Conservation (phyloP, 2,329 filamentous ascomycete genomes). For the Pochonia chlamydosporia region DNA sequence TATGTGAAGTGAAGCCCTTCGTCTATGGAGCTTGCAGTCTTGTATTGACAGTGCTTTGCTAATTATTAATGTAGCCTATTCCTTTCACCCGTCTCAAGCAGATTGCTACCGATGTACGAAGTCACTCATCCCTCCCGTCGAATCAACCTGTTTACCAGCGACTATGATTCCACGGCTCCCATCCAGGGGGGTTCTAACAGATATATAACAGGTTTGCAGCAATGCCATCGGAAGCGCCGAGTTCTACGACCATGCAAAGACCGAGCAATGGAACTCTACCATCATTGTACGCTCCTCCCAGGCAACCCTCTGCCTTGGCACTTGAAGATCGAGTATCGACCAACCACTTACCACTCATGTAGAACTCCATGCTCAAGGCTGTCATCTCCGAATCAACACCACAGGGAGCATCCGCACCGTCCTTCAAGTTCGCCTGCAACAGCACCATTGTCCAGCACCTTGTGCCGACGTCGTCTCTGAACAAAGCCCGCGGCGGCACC, state of each 20-base stretch:
- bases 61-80: conserved; percentile 54
- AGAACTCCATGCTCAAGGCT: conserved; percentile 72
- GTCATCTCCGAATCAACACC: conserved; percentile 70
- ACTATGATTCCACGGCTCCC: not conserved
- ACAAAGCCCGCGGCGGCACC: conserved; percentile 50
- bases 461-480: conserved; percentile 59
- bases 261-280: conserved; percentile 80
- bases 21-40: not conserved
- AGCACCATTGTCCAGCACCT: conserved; percentile 97
- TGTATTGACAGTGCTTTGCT: not conserved
- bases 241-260: conserved; percentile 82
- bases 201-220: conserved; percentile 66
- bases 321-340: not conserved
- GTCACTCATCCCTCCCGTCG: conserved; percentile 3
- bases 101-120: conserved; percentile 74
- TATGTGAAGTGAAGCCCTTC: conserved; percentile 15
- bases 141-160: not conserved
- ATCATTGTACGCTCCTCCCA: conserved; percentile 68
- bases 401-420: conserved; percentile 49
- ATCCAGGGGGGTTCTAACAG: not conserved
- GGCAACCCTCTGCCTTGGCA: conserved; percentile 9
- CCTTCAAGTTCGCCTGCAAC: conserved; percentile 94
- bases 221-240: conserved; percentile 66
- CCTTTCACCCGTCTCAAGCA: conserved; percentile 72
- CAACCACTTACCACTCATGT: conserved; percentile 12